Evolutionary conservation across 805 yeast genomes (phyloP).

Genomic region (Candida ascalaphidarum): DNA sequence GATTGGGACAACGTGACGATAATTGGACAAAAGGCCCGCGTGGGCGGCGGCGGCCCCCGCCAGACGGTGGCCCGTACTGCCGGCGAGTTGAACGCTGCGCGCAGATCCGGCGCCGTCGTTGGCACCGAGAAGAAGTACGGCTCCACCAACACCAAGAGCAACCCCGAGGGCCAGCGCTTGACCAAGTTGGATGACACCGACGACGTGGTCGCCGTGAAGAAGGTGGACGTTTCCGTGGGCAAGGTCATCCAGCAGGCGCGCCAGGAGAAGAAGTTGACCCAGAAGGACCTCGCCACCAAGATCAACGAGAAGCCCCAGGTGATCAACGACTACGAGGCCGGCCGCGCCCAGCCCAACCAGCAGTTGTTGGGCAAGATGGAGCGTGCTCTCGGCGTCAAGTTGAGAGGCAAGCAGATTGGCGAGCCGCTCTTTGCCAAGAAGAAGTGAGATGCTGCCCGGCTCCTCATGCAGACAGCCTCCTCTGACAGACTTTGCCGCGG

Average conservation of each 20-base stretch:
- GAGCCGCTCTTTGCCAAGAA: constrained; percentile 66
- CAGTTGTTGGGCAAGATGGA: constrained; percentile 88
- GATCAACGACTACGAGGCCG: constrained; percentile 94
- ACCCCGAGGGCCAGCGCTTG: constrained; percentile 90
- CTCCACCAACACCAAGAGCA: constrained; percentile 45
- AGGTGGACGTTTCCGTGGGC: constrained; percentile 78
- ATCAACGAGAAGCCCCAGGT: constrained; percentile 94
- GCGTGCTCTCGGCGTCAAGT: constrained; percentile 87
- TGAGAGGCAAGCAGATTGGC: constrained; percentile 95
- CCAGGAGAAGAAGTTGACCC: constrained; percentile 81
- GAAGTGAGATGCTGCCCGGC: too few relatives aligned
- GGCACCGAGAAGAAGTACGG: constrained; percentile 92
- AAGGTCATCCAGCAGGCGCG: constrained; percentile 80
- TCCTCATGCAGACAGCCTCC: too few relatives aligned
- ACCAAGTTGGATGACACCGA: constrained; percentile 90
- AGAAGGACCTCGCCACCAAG: constrained; percentile 93
- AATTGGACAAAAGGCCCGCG: constrained; percentile 83
- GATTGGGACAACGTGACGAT: constrained; percentile 93
- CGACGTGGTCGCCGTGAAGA: constrained; percentile 88
- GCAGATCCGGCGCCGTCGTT: constrained; percentile 83
- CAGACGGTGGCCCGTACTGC: constrained; percentile 73
- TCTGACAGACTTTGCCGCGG: too few relatives aligned
- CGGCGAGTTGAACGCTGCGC: constrained; percentile 82
- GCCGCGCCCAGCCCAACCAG: constrained; percentile 94
- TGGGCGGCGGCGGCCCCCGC: constrained; percentile 85